Evolutionary conservation across 805 yeast genomes (phyloP).

Genomic region (Yamadazyma paraphyllophila): DNA sequence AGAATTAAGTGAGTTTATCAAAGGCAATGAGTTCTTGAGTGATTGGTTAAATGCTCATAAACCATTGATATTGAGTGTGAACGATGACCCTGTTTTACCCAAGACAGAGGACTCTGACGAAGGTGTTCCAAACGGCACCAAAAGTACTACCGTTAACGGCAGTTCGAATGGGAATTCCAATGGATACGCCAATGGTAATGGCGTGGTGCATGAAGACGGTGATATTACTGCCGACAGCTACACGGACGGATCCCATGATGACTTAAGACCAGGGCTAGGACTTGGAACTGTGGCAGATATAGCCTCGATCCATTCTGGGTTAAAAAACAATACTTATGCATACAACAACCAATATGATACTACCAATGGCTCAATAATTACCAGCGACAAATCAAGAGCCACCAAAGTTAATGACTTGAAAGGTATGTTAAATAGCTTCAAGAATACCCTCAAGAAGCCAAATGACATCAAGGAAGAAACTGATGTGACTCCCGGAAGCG

Average conservation of each 20-base stretch:
- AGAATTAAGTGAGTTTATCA: constrained; percentile 25
- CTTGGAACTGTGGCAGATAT: constrained; percentile 43
- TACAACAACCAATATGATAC: constrained; percentile 12
- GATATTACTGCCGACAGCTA: constrained; percentile 7
- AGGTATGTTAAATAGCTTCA: constrained; percentile 18
- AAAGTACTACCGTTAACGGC: no score
- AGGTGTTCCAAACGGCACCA: background rate
- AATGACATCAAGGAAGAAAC: background rate
- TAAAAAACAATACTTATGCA: constrained; percentile 9
- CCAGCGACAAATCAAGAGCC: constrained; percentile 17
- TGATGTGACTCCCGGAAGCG: constrained; percentile 20
- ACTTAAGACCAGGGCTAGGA: constrained; percentile 23
- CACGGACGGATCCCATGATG: background rate
- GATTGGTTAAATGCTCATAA: constrained; percentile 32
- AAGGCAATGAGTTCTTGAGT: constrained; percentile 24
- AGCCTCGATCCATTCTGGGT: constrained; percentile 40
- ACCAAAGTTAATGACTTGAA: constrained; percentile 40
- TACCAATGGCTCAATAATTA: constrained; percentile 18
- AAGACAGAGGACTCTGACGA: background rate
- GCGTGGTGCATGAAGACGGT: constrained; percentile 7
- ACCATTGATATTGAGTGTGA: constrained; percentile 17
- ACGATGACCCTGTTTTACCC: constrained; percentile 1
- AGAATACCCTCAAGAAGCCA: constrained; percentile 5
- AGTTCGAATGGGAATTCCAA: constrained; percentile 4
- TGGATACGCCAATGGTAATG: constrained; percentile 13